These are phyloP conservation scores for Fusarium chuoi DNA, from an alignment of 2,329 filamentous ascomycete species.

Conservation along the genomic window DNA sequence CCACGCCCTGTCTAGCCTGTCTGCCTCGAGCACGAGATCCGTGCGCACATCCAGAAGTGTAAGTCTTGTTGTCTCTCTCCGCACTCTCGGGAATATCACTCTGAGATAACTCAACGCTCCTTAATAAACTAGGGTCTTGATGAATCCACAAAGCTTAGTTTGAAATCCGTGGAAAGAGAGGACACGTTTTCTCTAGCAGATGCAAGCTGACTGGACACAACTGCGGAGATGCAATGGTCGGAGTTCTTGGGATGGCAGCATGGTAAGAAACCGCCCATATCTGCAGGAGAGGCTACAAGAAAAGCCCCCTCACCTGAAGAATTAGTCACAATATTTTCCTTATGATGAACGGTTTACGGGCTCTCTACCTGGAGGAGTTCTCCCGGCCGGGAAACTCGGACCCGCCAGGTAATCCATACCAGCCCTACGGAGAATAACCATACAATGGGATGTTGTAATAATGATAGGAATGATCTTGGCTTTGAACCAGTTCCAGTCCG, in stretches of 20 bases:
- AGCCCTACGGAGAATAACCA: slow-evolving; percentile 16
- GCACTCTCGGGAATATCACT: slow-evolving; percentile 8
- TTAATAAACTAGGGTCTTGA: background rate
- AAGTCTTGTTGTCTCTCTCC: slow-evolving; percentile 11
- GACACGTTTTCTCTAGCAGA: background rate
- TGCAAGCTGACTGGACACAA: background rate
- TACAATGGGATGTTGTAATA: slow-evolving; percentile 1
- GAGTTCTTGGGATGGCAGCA: background rate
- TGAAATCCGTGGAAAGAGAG: background rate
- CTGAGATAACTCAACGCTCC: slow-evolving; percentile 15
- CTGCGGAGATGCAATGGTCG: background rate
- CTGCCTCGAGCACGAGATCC: slow-evolving; percentile 17
- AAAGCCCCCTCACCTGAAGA: background rate
- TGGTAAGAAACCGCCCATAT: background rate
- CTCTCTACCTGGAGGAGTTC: background rate
- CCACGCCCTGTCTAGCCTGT: slow-evolving; percentile 16
- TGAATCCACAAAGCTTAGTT: background rate
- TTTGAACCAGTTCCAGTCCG: slow-evolving; percentile 1
- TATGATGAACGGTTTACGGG: background rate
- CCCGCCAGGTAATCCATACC: background rate
- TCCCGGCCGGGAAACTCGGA: slow-evolving; percentile 19
- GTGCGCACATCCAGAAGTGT: slow-evolving; percentile 24
- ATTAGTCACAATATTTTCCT: background rate
- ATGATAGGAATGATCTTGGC: slow-evolving; percentile 5
- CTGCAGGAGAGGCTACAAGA: background rate